Evolutionary conservation across 768 basidiomycete genomes (phyloP).

Genomic region (Rhodotorula babjevae): DNA sequence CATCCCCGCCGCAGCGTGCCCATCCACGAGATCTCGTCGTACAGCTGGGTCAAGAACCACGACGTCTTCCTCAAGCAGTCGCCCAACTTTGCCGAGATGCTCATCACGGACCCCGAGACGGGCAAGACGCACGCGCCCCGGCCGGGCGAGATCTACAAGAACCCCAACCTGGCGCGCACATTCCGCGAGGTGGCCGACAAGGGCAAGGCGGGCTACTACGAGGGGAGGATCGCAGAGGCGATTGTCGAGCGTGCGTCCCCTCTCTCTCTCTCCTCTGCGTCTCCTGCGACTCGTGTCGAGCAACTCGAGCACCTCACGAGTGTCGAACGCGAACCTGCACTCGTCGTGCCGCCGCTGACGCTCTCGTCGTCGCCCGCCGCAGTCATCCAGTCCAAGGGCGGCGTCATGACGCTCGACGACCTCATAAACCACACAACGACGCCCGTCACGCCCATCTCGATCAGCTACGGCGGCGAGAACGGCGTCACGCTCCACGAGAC

Average conservation of each 20-base stretch:
- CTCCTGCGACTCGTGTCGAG: no score
- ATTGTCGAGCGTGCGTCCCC: conserved; percentile 60
- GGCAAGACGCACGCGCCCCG: conserved; percentile 57
- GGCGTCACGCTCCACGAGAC: conserved; percentile 94
- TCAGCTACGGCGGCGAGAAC: conserved; percentile 63
- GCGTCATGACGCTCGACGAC: conserved; percentile 90
- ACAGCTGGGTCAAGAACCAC: conserved; percentile 54
- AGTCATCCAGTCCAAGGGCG: conserved; percentile 75
- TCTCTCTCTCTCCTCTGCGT: neutral
- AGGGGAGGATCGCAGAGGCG: conserved; percentile 79
- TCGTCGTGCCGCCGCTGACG: neutral
- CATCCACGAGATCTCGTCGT: conserved; percentile 71
- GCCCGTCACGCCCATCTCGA: conserved; percentile 83
- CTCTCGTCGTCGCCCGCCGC: conserved; percentile 2
- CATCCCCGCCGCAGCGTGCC: conserved; percentile 59
- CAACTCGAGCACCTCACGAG: no score
- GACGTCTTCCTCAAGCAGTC: conserved; percentile 45
- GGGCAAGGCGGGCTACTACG: conserved; percentile 91
- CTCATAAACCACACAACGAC: conserved; percentile 73
- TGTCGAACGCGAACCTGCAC: no score
- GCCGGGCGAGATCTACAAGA: conserved; percentile 60
- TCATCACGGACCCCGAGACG: conserved; percentile 61
- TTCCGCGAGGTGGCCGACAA: conserved; percentile 72
- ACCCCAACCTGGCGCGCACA: conserved; percentile 72
- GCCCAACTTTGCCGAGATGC: conserved; percentile 78